Evolutionary conservation across 169 alveolate genomes (phyloP), one percentile per base, ranked within the genome.

Genomic region (Plasmodium falciparum): DNA sequence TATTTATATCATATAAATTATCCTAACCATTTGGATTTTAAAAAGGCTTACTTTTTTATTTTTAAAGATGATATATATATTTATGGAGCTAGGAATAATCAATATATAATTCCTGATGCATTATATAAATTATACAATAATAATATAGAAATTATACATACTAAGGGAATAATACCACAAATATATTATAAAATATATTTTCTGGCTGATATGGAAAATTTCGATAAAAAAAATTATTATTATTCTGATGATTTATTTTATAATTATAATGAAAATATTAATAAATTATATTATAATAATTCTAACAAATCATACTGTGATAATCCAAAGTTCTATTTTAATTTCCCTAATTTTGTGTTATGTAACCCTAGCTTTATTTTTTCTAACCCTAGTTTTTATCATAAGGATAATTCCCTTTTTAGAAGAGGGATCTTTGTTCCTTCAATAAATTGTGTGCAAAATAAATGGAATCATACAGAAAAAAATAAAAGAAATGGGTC

Each of bases 81-180:
- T 74, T 74, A 59, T 33, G 88, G 88, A 17, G 74, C 88, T 7
- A 65, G 56, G 22, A 59, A 74, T 11, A 74, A 74, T 24, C 59
- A 74, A 15, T 74, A 59, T 66, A 26, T 74, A 17, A 59, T 74
- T 11, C 74, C 88, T 26, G 74, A 74, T 61, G 17, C 12, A 45
- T 2, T 74, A 5, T 74, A 15, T 74, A 62, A 67, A 50, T 1
- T 74, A n/a, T 12, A 43, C n/a, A 66, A 74, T 12, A 43, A 45
- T 33, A 73, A 74, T 61, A 54, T 74, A 1, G 88, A 58, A 58
- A 17, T 15, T 17, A 66, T 74, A 49, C 6, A n/a, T 50, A 74
- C 88, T 3, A 74, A 50, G 1, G 88, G 88, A 11, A 39, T 29
- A 15, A 47, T 22, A 15, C 88, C 88, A 17, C 52, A 61, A 67